Evolutionary conservation across 2,329 filamentous ascomycete genomes (phyloP), one percentile per base, ranked within the genome.

Genomic region (Fusarium dlaminii): DNA sequence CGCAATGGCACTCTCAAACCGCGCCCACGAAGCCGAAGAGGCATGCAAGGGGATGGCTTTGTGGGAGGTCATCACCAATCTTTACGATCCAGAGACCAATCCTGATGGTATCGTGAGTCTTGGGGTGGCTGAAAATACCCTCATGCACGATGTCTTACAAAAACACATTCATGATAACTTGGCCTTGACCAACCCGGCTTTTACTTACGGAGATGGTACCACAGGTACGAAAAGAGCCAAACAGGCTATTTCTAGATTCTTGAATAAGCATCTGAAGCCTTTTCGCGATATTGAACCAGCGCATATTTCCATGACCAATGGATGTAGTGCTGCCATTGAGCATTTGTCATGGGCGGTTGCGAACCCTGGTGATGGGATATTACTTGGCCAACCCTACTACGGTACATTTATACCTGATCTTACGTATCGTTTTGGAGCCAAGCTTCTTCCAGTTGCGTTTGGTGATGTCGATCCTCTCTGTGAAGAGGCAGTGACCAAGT

Each of bases 51-150:
- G 67, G 20, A 51, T 79, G 74, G 61, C 77, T 27, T 67, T 86
- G 64, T 87, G 85, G 83, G 81, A 85, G 17, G 81, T 88, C 43
- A 77, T 88, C 45, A 76, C 79, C 13, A 81, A 89, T 68, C 77
- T 84, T 11, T 89, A 83, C 81, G 73, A 86, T 60, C 81, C 83
- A 1, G 54, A 75, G 8, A 72, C 77, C 8, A 86, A 86, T 58
- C 83, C 84, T 0, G 72, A 79, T 20, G 87, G 87, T 32, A 87
- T 84, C 67, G 79, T 88, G 37, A 87, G 84, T 65, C 81, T 89
- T 1, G 87, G 87, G 2, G 81, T 89, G 3, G 87, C 87, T 11
- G 87, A 89, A 76, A 89, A 89, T 74, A 78, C 79, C 2, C 82
- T 89, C 46, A 87, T 89, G 86, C 87, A 88, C 63, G 74, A 82